Evolutionary conservation across 768 basidiomycete genomes (phyloP), one percentile per base, ranked within the genome.

Genomic region (Pholiota conissans): DNA sequence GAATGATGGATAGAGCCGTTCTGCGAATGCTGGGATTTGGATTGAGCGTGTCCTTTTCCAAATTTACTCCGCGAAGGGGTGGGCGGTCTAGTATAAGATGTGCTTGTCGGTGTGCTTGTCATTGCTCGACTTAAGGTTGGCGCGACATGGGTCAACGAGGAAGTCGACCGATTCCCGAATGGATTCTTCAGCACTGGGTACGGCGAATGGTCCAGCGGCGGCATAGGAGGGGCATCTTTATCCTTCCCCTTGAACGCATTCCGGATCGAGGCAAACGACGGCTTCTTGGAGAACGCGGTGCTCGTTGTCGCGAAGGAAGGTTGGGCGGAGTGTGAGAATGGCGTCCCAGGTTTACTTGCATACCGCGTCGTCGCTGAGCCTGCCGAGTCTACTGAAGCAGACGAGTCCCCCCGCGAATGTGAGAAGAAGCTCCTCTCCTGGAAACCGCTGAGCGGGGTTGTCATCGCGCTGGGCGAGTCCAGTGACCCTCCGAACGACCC

Each of bases 261-360:
- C 37, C 90, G 85, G 58, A 94, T 84, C 14, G 90, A 93, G 2
- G 91, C 91, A 58, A 94, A 93, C 0, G 91, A 93, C 2, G 89
- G 71, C 65, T 94, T 94, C 75, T 91, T 91, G 40, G 84, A 76
- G 66, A 91, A 89, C 0, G 84, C 77, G n/a, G 84, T 71, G 37
- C 73, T 71, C 1, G 83, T 77, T 0, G 80, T 81, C 27, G 83
- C 81, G 39, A 91, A 79, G 5, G 90, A 92, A 3, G 89, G 84
- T 61, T 89, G 86, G 5, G 91, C 76, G 16, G 86, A 83, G 70
- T 92, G 90, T 3, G 80, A 84, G 65, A 87, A 89, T 6, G 88
- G 81, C 30, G 82, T 76, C 49, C 72, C 72, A 37, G 74, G 68
- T 66, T 78, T 80, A 69, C 73, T 71, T 3, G 76, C 66, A 63